Conservation (phyloP, 306 rosid species). For the Arachis stenosperma region DNA sequence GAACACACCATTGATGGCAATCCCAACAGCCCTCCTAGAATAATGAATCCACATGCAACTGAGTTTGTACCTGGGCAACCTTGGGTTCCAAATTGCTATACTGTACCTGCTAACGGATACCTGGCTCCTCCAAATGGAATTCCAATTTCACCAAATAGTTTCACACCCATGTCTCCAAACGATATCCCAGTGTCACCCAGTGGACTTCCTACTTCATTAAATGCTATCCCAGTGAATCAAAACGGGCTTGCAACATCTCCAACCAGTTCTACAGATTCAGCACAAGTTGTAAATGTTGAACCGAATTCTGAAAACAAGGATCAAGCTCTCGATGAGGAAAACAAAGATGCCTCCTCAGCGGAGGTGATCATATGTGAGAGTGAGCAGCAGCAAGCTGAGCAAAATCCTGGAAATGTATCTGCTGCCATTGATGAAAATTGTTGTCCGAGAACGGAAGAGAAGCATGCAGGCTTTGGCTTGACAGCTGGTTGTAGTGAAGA, state of each 20-base stretch:
- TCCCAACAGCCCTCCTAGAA: constrained; percentile 72
- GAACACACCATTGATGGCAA: constrained; percentile 67
- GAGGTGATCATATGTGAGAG: constrained; percentile 49
- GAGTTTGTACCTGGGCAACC: constrained; percentile 92
- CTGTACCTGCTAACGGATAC: constrained; percentile 70
- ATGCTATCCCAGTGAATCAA: constrained; percentile 56
- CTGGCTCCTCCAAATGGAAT: constrained; percentile 60
- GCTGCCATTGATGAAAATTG: constrained; percentile 43
- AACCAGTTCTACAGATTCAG: constrained; percentile 53
- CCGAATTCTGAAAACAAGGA: constrained; percentile 42
- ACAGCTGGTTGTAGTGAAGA: constrained; percentile 38
- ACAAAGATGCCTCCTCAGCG: constrained; percentile 38
- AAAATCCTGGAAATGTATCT: constrained; percentile 49
- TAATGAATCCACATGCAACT: constrained; percentile 95
- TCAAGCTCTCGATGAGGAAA: constrained; percentile 46
- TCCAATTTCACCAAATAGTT: constrained; percentile 63
- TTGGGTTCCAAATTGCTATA: constrained; percentile 83
- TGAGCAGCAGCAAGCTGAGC: constrained; percentile 53
- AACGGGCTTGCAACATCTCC: constrained; percentile 64
- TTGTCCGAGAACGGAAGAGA: constrained; percentile 50
- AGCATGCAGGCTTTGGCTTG: constrained; percentile 44
- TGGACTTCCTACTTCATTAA: constrained; percentile 56
- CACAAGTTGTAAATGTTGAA: constrained; percentile 46
- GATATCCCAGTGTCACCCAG: constrained; percentile 56
- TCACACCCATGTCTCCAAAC: constrained; percentile 64